Base-by-base conservation (phyloP, 1,284 basidiomycete genomes). In the Peniophora sp. region DNA sequence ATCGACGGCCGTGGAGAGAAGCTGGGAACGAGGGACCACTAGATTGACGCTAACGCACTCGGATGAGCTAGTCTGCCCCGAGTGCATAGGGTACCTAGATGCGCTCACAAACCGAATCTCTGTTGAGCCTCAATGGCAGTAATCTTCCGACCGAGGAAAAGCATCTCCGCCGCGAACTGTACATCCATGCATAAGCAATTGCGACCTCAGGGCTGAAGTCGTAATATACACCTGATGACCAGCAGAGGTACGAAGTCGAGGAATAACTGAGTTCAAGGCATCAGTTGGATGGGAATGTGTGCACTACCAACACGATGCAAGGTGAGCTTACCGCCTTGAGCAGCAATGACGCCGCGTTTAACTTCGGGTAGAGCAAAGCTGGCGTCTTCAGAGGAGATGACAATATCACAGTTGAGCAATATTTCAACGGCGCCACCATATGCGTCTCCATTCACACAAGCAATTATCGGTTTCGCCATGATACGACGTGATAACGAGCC, bases 361-460 rank as follows among this genome's bases (percentile, higher is more conserved):
- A 91, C 91, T 60, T 94, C 92, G 0, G 89, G 89, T 34, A 93
- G 72, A 2, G 79, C 87, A 54, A 95, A 85, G 51, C 76, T 79
- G 5, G 87, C 83, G 11, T 82, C 75, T 43, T 83, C 72, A 51
- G 74, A 78, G 1, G 89, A 85, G n/a, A 95, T 68, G 27, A 92
- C 87, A 23, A 93, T 63, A 62, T 94, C 91, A 57, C 88, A 92
- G 56, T 93, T 93, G 9, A 92, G 63, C 0, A 90, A 57, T 47
- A 92, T 78, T 62, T 94, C 91, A 41, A 81, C 73, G 1, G 89
- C 92, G 3, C 91, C 92, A 12, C 91, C 92, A 56, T 85, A 85
- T 2, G 87, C 83, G 24, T 82, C 75, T 12, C 91, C 91, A 57
- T 86, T 83, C 1, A 93, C 85, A 2, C 91, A 90, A 17, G 88